Evolutionary conservation across 805 yeast genomes (phyloP).

Genomic region (Blastobotrys americana): DNA sequence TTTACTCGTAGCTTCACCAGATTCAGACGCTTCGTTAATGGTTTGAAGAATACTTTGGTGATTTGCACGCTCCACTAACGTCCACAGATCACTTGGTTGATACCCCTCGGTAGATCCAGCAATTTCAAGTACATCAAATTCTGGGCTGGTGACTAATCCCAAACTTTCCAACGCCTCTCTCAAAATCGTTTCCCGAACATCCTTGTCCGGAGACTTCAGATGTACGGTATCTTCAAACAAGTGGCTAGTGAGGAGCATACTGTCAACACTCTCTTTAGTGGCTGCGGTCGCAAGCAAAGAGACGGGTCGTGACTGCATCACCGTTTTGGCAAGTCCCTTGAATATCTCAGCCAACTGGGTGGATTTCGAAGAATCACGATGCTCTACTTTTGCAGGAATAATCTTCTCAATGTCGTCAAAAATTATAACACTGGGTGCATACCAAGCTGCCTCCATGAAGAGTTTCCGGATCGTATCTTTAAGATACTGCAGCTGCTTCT

Average conservation of each 20-base stretch:
- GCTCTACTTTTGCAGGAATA: slow-evolving; percentile 57
- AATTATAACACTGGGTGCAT: slow-evolving; percentile 64
- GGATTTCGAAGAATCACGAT: slow-evolving; percentile 53
- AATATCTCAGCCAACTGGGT: slow-evolving; percentile 61
- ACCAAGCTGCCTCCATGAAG: slow-evolving; percentile 58
- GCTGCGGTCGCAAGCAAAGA: slow-evolving; percentile 56
- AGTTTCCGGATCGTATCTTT: slow-evolving; percentile 40
- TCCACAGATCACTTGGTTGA: slow-evolving; percentile 72
- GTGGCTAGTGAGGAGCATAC: slow-evolving; percentile 57
- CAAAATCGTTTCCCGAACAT: slow-evolving; percentile 45
- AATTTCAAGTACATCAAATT: slow-evolving; percentile 43
- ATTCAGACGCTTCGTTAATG: slow-evolving; percentile 7
- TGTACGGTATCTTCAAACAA: slow-evolving; percentile 55
- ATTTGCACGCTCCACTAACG: slow-evolving; percentile 54
- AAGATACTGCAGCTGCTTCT: slow-evolving; percentile 44
- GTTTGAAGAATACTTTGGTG: slow-evolving; percentile 28
- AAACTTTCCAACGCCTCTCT: slow-evolving; percentile 35
- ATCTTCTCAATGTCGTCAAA: slow-evolving; percentile 74
- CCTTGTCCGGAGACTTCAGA: slow-evolving; percentile 63
- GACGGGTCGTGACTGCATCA: slow-evolving; percentile 37
- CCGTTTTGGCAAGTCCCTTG: slow-evolving; percentile 38
- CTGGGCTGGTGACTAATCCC: slow-evolving; percentile 32
- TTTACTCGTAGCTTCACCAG: neutral
- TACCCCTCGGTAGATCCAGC: slow-evolving; percentile 79
- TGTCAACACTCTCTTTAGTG: slow-evolving; percentile 59